A percentile compares a stretch with the other conserved stretches of the same genome.
phyloP scores from a whole-genome alignment of 257 asterid species.

The Petunia axillaris region DNA sequence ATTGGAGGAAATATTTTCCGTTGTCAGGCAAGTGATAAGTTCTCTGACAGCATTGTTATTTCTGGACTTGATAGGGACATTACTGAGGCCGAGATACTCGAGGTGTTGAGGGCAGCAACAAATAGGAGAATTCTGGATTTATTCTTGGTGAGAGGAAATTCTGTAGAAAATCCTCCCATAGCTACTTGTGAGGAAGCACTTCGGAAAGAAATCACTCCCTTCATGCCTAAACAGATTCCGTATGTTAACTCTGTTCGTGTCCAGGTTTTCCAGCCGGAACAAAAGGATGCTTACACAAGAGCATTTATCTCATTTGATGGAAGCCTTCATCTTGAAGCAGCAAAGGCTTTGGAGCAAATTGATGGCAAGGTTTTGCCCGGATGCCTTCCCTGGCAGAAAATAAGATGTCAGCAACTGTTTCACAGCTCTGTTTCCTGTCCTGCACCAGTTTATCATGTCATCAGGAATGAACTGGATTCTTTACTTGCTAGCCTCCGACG shows the following conservation, averaged over 20 bases:
- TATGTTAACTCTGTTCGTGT: conserved; percentile 59
- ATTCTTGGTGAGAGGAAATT: conserved; percentile 62
- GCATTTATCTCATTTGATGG: conserved; percentile 81
- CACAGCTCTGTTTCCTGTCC: conserved; percentile 83
- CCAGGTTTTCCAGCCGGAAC: conserved; percentile 71
- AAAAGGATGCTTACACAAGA: conserved; percentile 54
- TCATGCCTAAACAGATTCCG: conserved; percentile 72
- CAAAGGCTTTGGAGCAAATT: conserved; percentile 79
- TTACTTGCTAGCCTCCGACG: conserved; percentile 53
- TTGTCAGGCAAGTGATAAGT: conserved; percentile 45
- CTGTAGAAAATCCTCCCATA: conserved; percentile 60
- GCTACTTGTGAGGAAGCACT: conserved; percentile 72
- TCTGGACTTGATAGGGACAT: conserved; percentile 58
- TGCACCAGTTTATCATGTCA: conserved; percentile 68
- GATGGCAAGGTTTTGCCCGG: conserved; percentile 81
- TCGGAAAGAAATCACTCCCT: conserved; percentile 63
- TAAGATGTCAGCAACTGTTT: conserved; percentile 69
- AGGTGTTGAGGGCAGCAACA: conserved; percentile 50
- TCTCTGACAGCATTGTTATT: conserved; percentile 45
- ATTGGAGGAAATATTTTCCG: conserved; percentile 50
- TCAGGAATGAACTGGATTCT: conserved; percentile 50
- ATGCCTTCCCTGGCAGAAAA: conserved; percentile 80
- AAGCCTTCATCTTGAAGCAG: conserved; percentile 86
- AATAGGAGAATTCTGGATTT: conserved; percentile 50
- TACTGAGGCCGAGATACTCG: conserved; percentile 61